Evolutionary conservation across 768 basidiomycete species (phyloP), one percentile per base, ranked within the genome.

Genomic region (Auricularia heimuer): DNA sequence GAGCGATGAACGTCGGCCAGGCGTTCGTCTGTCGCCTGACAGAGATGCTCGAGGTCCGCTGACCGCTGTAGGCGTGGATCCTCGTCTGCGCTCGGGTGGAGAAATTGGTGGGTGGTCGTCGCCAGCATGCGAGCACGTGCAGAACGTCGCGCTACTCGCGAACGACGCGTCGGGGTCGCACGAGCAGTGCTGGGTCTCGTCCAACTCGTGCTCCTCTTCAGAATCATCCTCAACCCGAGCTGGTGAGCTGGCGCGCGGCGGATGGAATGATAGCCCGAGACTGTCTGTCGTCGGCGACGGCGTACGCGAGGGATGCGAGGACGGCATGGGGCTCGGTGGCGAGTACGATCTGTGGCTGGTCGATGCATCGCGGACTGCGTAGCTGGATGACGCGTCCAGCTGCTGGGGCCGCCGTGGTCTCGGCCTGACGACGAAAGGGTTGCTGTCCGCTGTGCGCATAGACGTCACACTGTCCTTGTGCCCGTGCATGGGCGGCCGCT

Each of bases 141-240:
- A 39, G 72, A 65, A 65, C 69, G 63, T 69, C 69, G 62, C 66
- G 68, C 71, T 71, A 51, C 47, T 51, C 10, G 47, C 47, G 21
- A 64, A 63, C 42, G 39, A 67, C 62, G 34, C 64, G 66, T 29
- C 35, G 73, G 67, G 18, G 71, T 68, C 21, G 63, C 68, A 65
- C 21, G 47, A 14, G 47, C 47, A 51, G 10, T 4, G 21, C 6
- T 51, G 47, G 1, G 47, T 21, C 10, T 51, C 10, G 6, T 51
- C 47, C 11, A 4, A 1, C 10, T 51, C 47, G 18, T 51, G 11
- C 18, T 51, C 47, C 10, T 51, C 16, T 6, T 51, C 47, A 6
- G 11, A 8, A 6, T 51, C 18, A 6, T 51, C 47, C 11, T 10
- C 11, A 16, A 51, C 8, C 14, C 56, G 56, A 14, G 34, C 14